phyloP scores from a whole-genome alignment of 257 asterid genomes.

The Cordia subcordata region DNA sequence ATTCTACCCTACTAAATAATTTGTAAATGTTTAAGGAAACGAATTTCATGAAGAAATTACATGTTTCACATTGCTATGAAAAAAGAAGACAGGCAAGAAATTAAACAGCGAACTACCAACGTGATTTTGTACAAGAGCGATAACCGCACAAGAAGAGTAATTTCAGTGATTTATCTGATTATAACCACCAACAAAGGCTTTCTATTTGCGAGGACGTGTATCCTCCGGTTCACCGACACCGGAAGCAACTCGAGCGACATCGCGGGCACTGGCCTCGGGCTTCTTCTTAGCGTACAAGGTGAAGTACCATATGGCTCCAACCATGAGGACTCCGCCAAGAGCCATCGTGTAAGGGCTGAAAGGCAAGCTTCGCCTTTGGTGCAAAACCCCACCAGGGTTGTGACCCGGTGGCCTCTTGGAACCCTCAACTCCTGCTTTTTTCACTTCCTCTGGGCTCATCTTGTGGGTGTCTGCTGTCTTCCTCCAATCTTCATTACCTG shows the following conservation, averaged over 20 bases:
- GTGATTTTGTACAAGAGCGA: too few species aligned
- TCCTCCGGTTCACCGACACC: conserved; percentile 40
- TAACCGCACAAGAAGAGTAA: too few species aligned
- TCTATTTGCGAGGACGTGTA: conserved; percentile 52
- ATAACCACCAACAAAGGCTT: too few species aligned
- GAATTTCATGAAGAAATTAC: too few species aligned
- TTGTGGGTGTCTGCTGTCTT: too few species aligned
- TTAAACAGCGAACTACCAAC: too few species aligned
- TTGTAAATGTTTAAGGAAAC: too few species aligned
- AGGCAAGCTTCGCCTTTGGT: conserved; percentile 57
- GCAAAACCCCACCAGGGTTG: conserved; percentile 59
- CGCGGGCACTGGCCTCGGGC: conserved; percentile 57
- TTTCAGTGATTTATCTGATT: too few species aligned
- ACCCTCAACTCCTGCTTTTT: conserved; percentile 44
- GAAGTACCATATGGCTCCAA: conserved; percentile 54
- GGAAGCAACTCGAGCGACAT: conserved; percentile 48
- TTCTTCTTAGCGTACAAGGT: conserved; percentile 61
- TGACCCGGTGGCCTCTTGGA: conserved; percentile 61
- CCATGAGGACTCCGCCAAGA: conserved; percentile 37
- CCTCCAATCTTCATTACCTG: too few species aligned
- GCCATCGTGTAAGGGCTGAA: conserved; percentile 35
- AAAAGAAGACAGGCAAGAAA: too few species aligned
- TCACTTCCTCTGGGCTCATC: conserved; percentile 46
- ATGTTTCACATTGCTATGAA: too few species aligned
- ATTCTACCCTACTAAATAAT: too few species aligned